Conservation (phyloP, 108 stramenopile genomes). For the Nitzschia sp. region DNA sequence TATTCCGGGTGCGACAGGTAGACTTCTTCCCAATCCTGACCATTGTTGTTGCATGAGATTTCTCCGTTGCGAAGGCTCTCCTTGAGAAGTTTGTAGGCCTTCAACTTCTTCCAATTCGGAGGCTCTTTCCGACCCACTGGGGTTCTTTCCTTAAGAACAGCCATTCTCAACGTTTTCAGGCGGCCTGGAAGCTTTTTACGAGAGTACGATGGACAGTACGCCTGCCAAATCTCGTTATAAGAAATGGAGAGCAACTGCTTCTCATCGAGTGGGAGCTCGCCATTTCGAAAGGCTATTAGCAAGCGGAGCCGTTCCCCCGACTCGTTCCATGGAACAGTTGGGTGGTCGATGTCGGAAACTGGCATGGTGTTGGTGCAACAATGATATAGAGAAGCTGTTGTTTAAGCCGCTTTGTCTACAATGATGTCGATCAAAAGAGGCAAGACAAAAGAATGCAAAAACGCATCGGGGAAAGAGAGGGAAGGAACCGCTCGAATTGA, state of each 20-base stretch:
- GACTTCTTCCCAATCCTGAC: neutral
- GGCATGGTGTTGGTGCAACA: too few relatives aligned
- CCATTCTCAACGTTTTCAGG: neutral
- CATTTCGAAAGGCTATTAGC: neutral
- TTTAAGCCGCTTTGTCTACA: too few relatives aligned
- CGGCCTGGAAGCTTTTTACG: too few relatives aligned
- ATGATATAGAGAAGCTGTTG: too few relatives aligned
- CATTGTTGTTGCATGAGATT: neutral
- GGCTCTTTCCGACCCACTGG: neutral
- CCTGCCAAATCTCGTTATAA: too few relatives aligned
- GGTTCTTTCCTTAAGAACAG: neutral
- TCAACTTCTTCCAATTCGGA: neutral
- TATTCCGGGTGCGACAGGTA: constrained; percentile 16
- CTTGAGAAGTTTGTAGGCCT: neutral
- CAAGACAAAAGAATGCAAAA: too few relatives aligned
- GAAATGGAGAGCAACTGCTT: too few relatives aligned
- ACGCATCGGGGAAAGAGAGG: too few relatives aligned
- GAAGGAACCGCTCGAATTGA: too few relatives aligned
- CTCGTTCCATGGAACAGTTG: neutral
- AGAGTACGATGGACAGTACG: too few relatives aligned
- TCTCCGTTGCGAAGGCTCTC: neutral
- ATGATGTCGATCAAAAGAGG: too few relatives aligned
- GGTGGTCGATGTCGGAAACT: neutral
- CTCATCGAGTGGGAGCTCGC: too few relatives aligned
- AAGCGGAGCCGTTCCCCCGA: neutral